phyloP scores from a whole-genome alignment of 2,329 filamentous ascomycete genomes.

The Diaporthe nobilis region DNA sequence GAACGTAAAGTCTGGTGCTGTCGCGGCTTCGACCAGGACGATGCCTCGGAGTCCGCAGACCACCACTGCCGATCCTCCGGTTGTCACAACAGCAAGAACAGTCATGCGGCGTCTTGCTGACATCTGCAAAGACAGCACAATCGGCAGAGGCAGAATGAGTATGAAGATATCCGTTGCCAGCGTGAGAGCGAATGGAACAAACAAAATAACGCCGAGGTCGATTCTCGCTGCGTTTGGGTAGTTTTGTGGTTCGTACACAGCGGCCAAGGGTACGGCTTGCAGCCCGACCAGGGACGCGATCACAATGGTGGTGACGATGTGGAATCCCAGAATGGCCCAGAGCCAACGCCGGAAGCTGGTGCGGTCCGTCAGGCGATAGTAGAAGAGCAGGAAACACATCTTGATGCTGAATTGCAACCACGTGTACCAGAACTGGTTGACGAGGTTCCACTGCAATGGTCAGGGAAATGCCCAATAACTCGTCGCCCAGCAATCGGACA shows the following conservation, averaged over 20 bases:
- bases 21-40: conserved; percentile 56
- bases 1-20: conserved; percentile 47
- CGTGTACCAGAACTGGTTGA: conserved; percentile 51
- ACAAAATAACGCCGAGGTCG: conserved; percentile 1
- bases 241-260: not conserved
- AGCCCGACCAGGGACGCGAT: conserved; percentile 49
- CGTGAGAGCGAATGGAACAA: not conserved
- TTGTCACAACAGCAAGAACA: conserved; percentile 47
- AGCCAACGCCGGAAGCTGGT: conserved; percentile 46
- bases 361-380: conserved; percentile 48
- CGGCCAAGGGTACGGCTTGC: conserved; percentile 40
- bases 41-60: conserved; percentile 58
- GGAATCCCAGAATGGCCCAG: conserved; percentile 47
- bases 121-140: conserved; percentile 60
- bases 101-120: conserved; percentile 47
- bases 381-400: conserved; percentile 52
- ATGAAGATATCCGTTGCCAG: conserved; percentile 41
- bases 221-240: not conserved
- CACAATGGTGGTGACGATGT: conserved; percentile 46
- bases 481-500: not conserved
- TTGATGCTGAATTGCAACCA: conserved; percentile 51
- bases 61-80: conserved; percentile 49
- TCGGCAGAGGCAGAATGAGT: conserved; percentile 53
- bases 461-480: not conserved
- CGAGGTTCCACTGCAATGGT: conserved; percentile 46